phyloP scores from a whole-genome alignment of 192 early-diverging fungal species.

The Backusella tuberculispora region DNA sequence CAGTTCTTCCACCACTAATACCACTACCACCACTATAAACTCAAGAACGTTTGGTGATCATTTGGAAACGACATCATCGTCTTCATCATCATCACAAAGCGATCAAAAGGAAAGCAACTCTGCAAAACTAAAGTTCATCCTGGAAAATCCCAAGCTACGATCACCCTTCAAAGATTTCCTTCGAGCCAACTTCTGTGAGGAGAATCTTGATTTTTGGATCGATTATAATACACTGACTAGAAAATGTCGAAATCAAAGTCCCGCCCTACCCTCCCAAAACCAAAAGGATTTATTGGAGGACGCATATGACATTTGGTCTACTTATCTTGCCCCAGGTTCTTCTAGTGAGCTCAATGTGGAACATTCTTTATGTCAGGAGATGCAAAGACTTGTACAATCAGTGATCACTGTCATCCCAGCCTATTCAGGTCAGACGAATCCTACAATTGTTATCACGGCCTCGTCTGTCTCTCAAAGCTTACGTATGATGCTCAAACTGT shows the following conservation, averaged over 20 bases:
- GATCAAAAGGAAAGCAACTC: slow-evolving; percentile 56
- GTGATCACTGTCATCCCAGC: slow-evolving; percentile 49
- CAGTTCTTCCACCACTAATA: neutral
- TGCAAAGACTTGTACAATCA: slow-evolving; percentile 49
- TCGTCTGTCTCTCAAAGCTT: slow-evolving; percentile 35
- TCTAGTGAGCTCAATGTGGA: slow-evolving; percentile 57
- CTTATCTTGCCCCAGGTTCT: slow-evolving; percentile 49
- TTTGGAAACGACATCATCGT: neutral
- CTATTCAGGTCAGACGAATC: slow-evolving; percentile 21
- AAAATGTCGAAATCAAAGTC: slow-evolving; percentile 49
- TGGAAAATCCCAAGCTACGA: slow-evolving; percentile 55
- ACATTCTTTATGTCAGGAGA: slow-evolving; percentile 52
- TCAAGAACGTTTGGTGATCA: neutral
- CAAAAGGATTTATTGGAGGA: slow-evolving; percentile 52
- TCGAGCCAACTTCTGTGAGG: slow-evolving; percentile 69
- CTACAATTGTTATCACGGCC: slow-evolving; percentile 34
- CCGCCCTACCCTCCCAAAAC: slow-evolving; percentile 39
- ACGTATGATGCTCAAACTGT: slow-evolving; percentile 48
- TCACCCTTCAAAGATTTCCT: slow-evolving; percentile 67
- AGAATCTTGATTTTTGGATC: slow-evolving; percentile 73
- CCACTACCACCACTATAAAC: too few relatives aligned
- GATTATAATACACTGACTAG: slow-evolving; percentile 51
- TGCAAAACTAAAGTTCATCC: slow-evolving; percentile 61
- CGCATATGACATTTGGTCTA: slow-evolving; percentile 57
- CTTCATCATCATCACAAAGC: neutral